A percentile compares a stretch with the other conserved stretches of the same genome.
These are phyloP conservation scores for Quercus dentata DNA, from an alignment of 306 rosid species.

Conservation along the genomic window DNA sequence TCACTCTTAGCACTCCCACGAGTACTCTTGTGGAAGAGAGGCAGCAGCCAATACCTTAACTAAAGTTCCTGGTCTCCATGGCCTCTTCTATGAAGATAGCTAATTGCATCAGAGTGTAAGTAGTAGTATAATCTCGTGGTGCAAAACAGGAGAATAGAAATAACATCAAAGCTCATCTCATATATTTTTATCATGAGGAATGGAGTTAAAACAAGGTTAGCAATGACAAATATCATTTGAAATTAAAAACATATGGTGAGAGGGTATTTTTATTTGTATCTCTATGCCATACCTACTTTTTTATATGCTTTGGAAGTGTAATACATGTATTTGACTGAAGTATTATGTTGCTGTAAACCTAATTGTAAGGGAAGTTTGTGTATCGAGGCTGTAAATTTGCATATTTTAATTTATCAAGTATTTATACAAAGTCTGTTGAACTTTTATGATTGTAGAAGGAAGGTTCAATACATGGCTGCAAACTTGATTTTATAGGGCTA, in stretches of 20 bases:
- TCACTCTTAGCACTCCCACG: constrained; percentile 8
- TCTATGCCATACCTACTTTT: neutral
- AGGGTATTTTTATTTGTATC: neutral
- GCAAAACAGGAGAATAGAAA: neutral
- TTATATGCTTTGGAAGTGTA: neutral
- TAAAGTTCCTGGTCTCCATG: neutral
- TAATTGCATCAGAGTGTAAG: neutral
- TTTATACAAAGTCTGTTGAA: neutral
- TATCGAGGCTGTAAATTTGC: neutral
- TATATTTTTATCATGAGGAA: neutral
- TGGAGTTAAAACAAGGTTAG: neutral
- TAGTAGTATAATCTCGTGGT: neutral
- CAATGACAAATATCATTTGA: neutral
- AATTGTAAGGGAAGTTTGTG: neutral
- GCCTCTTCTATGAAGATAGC: neutral
- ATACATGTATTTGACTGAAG: neutral
- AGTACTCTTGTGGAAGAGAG: neutral
- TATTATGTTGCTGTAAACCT: neutral
- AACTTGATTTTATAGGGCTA: neutral
- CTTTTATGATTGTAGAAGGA: neutral
- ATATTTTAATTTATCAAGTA: too few relatives aligned
- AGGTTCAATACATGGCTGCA: neutral
- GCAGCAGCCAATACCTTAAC: neutral
- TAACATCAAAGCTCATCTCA: neutral
- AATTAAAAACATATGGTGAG: neutral